A percentile compares a stretch with the other conserved stretches of the same genome.
Conservation (phyloP, 2,329 filamentous ascomycete genomes). For the Teratosphaeria gauchensis region DNA sequence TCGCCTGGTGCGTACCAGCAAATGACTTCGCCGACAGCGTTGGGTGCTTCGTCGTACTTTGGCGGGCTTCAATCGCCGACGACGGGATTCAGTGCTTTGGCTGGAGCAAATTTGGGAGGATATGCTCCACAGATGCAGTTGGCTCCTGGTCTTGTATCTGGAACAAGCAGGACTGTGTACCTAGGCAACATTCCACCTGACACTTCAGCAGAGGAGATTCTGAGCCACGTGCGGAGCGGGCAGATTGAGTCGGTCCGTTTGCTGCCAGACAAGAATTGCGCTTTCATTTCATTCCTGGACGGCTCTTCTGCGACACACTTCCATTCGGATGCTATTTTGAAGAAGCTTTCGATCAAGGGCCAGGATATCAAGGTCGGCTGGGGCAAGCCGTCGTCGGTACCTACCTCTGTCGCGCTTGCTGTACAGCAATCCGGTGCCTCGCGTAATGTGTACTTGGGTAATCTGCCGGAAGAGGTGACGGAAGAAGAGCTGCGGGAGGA, state of each 20-base stretch:
- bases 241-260: slow-evolving; percentile 98
- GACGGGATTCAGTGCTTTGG: slow-evolving; percentile 55
- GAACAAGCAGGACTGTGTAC: slow-evolving; percentile 93
- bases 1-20: slow-evolving; percentile 77
- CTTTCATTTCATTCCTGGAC: slow-evolving; percentile 98
- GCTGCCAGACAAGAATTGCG: slow-evolving; percentile 97
- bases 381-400: slow-evolving; percentile 97
- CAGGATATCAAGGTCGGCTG: slow-evolving; percentile 99
- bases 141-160: slow-evolving; percentile 69
- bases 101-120: slow-evolving; percentile 28
- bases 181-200: slow-evolving; percentile 97
- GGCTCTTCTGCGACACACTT: slow-evolving; percentile 97
- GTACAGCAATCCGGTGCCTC: slow-evolving; percentile 97
- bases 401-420: slow-evolving; percentile 90
- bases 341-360: slow-evolving; percentile 96
- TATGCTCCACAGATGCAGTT: slow-evolving; percentile 34
- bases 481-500: slow-evolving; percentile 93
- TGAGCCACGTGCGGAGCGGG: slow-evolving; percentile 90
- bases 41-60: slow-evolving; percentile 69
- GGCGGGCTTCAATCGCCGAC: slow-evolving; percentile 76
- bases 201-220: slow-evolving; percentile 90
- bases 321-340: slow-evolving; percentile 98
- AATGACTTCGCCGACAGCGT: slow-evolving; percentile 75
- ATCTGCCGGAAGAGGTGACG: slow-evolving; percentile 76
- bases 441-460: slow-evolving; percentile 92